Base-by-base conservation (phyloP, 495 filamentous ascomycete species). In the Penicillium argentinense region DNA sequence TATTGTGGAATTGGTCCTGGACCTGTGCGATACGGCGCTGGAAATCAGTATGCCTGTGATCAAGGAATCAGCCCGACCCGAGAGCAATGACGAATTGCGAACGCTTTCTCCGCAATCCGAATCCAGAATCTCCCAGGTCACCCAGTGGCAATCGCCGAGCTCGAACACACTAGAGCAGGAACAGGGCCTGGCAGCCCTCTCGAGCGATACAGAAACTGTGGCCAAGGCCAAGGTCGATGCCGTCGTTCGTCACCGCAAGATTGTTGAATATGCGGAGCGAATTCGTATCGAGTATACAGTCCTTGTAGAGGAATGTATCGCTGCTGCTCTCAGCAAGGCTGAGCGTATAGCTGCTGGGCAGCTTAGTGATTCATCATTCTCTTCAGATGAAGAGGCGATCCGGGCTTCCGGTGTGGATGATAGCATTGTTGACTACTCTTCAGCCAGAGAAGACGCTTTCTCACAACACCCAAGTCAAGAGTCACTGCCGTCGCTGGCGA, bases 71-170 rank as follows among this genome's bases (percentile, higher is more conserved):
- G 74, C 79, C 4, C 76, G 82, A 4, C 72, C 75, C 5, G 83
- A 88, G 34, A 77, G 77, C 49, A 67, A 75, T 3, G 83, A 83
- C 28, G 84, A 88, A 24, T 82, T 97, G 42, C 83, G 95, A 21
- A 95, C 92, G 2, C 82, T 96, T 60, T 97, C 95, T 0, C 93
- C 93, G 8, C 87, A 97, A 60, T 97, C 93, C 3, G 93, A 97
- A 60, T 89, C 86, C 29, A 83, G 91, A 9, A 89, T 96, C 43
- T 83, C 87, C 0, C 95, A 98, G 65, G 91, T 98, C 22, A 57
- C 93, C 47, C 89, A 95, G 61, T 98, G 93, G 93, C 88, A 92
- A 57, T 95, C 91, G 3, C 95, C 93, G 5, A 85, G 87, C 53
- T 85, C 88, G 16, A 90, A 88, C 57, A 92, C 90, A 2, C 68